These are phyloP conservation scores for Colletotrichum orchidophilum DNA, from an alignment of 2,329 filamentous ascomycete species.

Conservation along the genomic window DNA sequence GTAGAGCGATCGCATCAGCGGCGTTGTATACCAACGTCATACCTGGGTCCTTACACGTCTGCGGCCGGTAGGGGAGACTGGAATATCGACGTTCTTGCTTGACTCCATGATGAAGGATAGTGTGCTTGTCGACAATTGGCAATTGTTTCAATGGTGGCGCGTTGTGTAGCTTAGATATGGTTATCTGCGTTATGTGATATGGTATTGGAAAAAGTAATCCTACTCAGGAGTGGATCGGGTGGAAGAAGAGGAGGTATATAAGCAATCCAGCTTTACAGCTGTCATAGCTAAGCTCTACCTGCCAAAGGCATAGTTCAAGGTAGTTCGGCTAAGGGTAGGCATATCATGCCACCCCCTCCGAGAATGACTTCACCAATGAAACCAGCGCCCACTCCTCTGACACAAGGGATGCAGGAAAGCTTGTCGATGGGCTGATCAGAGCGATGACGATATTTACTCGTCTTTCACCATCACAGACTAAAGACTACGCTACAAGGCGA, in stretches of 20 bases:
- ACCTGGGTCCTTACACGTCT: slow-evolving; percentile 19
- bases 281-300: slow-evolving; percentile 3
- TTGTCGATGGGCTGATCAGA: slow-evolving; percentile 26
- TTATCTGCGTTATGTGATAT: no score
- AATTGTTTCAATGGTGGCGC: no score
- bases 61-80: slow-evolving; percentile 15
- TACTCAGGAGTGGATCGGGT: accelerated
- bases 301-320: background rate
- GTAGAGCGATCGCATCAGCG: background rate
- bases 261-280: slow-evolving; percentile 13
- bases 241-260: slow-evolving; percentile 22
- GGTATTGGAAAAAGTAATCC: no score
- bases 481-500: background rate
- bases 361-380: slow-evolving; percentile 35
- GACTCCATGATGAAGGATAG: slow-evolving; percentile 23
- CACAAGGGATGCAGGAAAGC: slow-evolving; percentile 35
- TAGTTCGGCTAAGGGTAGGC: background rate
- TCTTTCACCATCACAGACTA: background rate
- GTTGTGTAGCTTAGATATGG: background rate
- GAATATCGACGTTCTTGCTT: slow-evolving; percentile 23
- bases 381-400: slow-evolving; percentile 29
- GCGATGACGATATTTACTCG: slow-evolving; percentile 29
- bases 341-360: slow-evolving; percentile 11
- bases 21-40: no score
- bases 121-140: background rate